phyloP scores from a whole-genome alignment of 2,329 filamentous ascomycete species.

The Fonsecaea erecta region DNA sequence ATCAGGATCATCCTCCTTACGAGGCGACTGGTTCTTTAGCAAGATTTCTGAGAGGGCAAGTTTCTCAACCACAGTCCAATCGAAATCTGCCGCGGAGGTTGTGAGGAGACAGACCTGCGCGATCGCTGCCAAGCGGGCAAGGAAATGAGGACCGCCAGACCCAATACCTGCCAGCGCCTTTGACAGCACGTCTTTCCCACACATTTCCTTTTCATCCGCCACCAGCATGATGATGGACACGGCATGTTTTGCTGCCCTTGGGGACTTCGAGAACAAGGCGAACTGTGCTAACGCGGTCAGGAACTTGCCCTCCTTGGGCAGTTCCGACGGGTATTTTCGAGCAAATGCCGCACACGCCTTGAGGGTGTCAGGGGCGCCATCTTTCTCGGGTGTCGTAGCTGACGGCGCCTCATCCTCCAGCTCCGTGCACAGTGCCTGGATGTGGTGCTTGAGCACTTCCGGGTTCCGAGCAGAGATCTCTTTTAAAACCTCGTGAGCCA shows the following conservation, averaged over 20 bases:
- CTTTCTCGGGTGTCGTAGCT: conserved; percentile 68
- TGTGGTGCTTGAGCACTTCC: conserved; percentile 88
- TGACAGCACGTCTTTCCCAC: conserved; percentile 79
- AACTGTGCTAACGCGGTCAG: conserved; percentile 80
- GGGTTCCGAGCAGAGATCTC: conserved; percentile 90
- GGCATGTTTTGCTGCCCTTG: conserved; percentile 88
- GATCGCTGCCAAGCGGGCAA: conserved; percentile 60
- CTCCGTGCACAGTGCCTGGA: conserved; percentile 86
- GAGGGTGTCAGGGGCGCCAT: conserved; percentile 81
- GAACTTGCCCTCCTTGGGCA: conserved; percentile 81
- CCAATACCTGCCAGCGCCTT: conserved; percentile 75
- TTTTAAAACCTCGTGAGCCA: conserved; percentile 86
- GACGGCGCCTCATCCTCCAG: conserved; percentile 80
- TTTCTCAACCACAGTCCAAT: conserved; percentile 76
- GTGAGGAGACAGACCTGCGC: conserved; percentile 76
- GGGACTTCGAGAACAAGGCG: conserved; percentile 78
- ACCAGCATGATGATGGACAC: conserved; percentile 85
- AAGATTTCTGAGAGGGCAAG: conserved; percentile 76
- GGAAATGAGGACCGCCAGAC: conserved; percentile 73
- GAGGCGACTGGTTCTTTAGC: conserved; percentile 63
- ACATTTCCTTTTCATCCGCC: conserved; percentile 77
- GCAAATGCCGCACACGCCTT: conserved; percentile 94
- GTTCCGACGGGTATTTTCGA: conserved; percentile 79
- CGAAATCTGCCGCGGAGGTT: conserved; percentile 72
- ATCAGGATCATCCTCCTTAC: conserved; percentile 59